These are phyloP conservation scores for Septoria linicola DNA, from an alignment of 2,329 filamentous ascomycete species.

Conservation along the genomic window DNA sequence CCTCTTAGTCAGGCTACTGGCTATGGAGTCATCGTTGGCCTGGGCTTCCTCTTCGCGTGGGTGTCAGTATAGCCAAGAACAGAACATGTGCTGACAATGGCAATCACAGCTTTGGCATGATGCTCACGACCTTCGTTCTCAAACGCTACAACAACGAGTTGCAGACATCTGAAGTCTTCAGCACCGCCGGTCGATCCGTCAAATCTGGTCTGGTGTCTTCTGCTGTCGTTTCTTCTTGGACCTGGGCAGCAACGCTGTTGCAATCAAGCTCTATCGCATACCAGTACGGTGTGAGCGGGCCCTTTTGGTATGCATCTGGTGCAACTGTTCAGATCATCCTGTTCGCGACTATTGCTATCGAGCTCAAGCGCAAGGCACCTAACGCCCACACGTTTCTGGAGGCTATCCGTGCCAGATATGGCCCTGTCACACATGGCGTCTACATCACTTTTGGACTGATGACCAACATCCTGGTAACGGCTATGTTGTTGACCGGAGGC, in stretches of 20 bases:
- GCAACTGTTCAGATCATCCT: slow-evolving; percentile 84
- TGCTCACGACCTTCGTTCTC: slow-evolving; percentile 68
- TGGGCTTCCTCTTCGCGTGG: slow-evolving; percentile 70
- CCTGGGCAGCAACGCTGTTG: slow-evolving; percentile 65
- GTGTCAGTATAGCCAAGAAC: slow-evolving; percentile 20
- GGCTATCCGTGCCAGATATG: slow-evolving; percentile 78
- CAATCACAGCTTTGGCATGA: slow-evolving; percentile 62
- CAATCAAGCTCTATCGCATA: slow-evolving; percentile 75
- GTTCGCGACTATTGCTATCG: slow-evolving; percentile 87
- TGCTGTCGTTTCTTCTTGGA: slow-evolving; percentile 91
- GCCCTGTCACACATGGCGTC: slow-evolving; percentile 67
- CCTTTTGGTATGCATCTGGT: slow-evolving; percentile 65
- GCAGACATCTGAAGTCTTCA: slow-evolving; percentile 92
- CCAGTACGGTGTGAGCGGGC: slow-evolving; percentile 61
- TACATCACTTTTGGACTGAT: slow-evolving; percentile 80
- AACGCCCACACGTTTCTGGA: slow-evolving; percentile 79
- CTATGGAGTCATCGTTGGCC: slow-evolving; percentile 74
- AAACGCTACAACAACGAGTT: slow-evolving; percentile 72
- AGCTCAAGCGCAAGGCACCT: slow-evolving; percentile 80
- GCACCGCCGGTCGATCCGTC: slow-evolving; percentile 80
- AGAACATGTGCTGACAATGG: slow-evolving; percentile 1
- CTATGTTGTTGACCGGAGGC: slow-evolving; percentile 78
- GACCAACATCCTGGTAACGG: slow-evolving; percentile 76
- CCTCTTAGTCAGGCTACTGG: slow-evolving; percentile 61
- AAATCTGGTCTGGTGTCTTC: slow-evolving; percentile 86